Base-by-base conservation (phyloP, 1,284 basidiomycete species). In the Ustilago nuda region DNA sequence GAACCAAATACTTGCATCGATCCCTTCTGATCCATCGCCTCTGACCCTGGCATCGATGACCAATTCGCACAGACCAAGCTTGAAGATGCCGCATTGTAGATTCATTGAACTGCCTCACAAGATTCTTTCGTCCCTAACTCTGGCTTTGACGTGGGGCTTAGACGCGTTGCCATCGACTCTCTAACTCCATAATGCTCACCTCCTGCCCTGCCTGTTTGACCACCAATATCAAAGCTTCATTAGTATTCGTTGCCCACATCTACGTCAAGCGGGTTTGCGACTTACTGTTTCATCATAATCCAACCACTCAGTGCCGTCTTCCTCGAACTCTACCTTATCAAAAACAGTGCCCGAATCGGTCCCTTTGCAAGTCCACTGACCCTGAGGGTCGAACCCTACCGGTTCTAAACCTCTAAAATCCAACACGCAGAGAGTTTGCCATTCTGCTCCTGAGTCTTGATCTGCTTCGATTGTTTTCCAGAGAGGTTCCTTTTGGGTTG, bases 221-320 rank as follows among this genome's bases (percentile, higher is more conserved):
- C 51, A 12, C 6, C 33, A 50, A 8, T 4, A 33, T 33, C 51
- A 53, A 53, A 30, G 5, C 35, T 4, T 19, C 8, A 8, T 36
- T 17, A 27, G 23, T n/a, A 13, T 55, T 41, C 33, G 6, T 43
- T 11, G 39, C 19, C 23, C 39, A 27, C 12, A 11, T 39, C 37
- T 39, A 11, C 15, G 9, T 9, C 37, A 39, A 39, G 11, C 9
- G 37, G 15, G 15, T 11, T 39, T 17, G 2, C 15, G 9, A 50
- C 72, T 58, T 39, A 66, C 73, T 73, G 83, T 82, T 65, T 85
- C 84, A 61, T 85, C 84, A 45, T 85, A 85, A 53, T 85, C 84
- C 66, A 83, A 84, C 84, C 84, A 85, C 43, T 84, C 84, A 0
- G 46, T 56, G 37, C 80, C 80, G 7, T 43, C 6, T 8, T 83